Evolutionary conservation across 441 rosid genomes (phyloP), one percentile per base, ranked within the genome.

Genomic region (Jatropha podagrica): DNA sequence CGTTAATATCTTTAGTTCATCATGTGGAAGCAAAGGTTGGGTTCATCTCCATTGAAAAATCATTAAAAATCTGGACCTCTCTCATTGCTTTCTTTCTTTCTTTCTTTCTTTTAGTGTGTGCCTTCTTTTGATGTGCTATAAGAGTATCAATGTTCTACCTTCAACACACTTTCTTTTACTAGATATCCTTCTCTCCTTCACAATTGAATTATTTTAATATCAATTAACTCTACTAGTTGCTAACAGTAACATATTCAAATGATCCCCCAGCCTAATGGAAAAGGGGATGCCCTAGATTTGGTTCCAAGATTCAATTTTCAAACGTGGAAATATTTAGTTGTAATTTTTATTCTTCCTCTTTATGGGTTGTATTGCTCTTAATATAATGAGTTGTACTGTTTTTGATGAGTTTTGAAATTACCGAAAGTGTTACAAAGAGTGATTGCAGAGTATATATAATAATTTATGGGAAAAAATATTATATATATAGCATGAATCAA

Each of bases 401-500:
- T 2, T 32, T 32, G 32, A 32, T 32, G 32, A 2, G 32, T 32
- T 32, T 32, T 32, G 32, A 32, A 32, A 32, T 32, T 0, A 2
- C 2, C 1, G 32, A 1, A 32, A 32, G 0, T 32, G 32, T 1
- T 32, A 32, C 1, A 1, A 2, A 0, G 0, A 32, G 32, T 0
- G 2, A 32, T 2, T 0, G 32, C 32, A 32, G 1, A 32, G 32
- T 32, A 1, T 32, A 32, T 32, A 32, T 32, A 3, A 44, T 44
- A 44, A 10, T 7, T 46, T 13, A 46, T 64, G 32, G 10, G 56
- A 68, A 75, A 75, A 46, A 41, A 71, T 10, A 63, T 59, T 62
- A 58, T 48, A 69, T 71, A 75, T 37, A 70, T n/a, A 77, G 76
- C 65, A 32, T 44, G 56, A 49, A 77, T 70, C 72, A 73, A 66